Base-by-base conservation (phyloP, 140 eudicot species). In the Ambrosia hybrid region DNA sequence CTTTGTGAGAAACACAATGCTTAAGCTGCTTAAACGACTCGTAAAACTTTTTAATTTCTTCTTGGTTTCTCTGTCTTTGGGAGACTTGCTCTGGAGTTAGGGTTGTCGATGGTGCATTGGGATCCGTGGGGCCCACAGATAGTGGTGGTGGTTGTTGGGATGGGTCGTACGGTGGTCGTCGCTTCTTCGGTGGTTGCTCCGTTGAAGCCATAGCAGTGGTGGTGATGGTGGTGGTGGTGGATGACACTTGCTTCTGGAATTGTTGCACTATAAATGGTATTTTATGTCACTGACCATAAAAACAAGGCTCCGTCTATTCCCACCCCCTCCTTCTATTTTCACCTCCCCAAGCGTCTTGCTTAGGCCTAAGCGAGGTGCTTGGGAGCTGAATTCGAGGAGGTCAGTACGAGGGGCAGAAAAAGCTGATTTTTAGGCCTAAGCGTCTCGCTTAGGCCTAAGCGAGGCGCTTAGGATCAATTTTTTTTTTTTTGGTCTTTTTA, bases 181-280 rank as follows among this genome's bases (percentile, higher is more conserved):
- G 94, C 78, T 87, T 87, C 79, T 85, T 85, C 53, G 82, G 92
- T 13, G 92, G 95, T 51, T 83, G 90, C 73, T 86, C 86, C 66
- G 90, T 65, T 63, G 89, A 52, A 51, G 73, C 85, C 90, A 82
- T 86, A 83, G 83, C 51, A 1, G 26, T 21, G 26, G 26, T 21
- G 26, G 26, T 21, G 26, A 1, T 21, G 26, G 26, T 21, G 26
- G 26, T 21, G 26, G 26, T 21, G 26, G 26, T 21, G 26, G 26
- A 57, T 38, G 72, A 30, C 51, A 53, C 21, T 49, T 26, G 72
- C 51, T 61, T 61, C 72, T 53, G 36, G 48, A 68, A 75, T 21
- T 21, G 26, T 6, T 41, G 2, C 41, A 14, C 51, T 3, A 60
- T 30, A n/a, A 72, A 57, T 15, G 17, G 37, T 15, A 34, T 60